Conservation (phyloP, 2,329 filamentous ascomycete species). For the Orbilia quercus region DNA sequence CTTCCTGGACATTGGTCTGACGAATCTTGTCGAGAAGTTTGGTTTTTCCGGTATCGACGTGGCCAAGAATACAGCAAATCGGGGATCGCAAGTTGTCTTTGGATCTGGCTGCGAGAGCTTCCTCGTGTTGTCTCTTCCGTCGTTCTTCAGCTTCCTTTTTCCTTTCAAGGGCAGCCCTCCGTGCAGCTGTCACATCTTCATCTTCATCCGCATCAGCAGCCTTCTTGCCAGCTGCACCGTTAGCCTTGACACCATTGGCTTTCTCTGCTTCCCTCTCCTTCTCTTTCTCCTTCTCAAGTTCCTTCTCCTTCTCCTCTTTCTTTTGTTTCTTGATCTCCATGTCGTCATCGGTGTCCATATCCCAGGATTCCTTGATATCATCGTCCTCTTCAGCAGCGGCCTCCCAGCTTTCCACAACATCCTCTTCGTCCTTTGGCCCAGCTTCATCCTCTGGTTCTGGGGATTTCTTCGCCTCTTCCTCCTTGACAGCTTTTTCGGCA, state of each 20-base stretch:
- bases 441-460: slow-evolving; percentile 66
- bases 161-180: slow-evolving; percentile 77
- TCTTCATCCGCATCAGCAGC: slow-evolving; percentile 68
- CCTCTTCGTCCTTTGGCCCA: slow-evolving; percentile 70
- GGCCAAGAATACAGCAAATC: slow-evolving; percentile 99
- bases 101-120: slow-evolving; percentile 87
- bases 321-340: slow-evolving; percentile 60
- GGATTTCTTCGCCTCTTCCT: slow-evolving; percentile 80
- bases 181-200: slow-evolving; percentile 78
- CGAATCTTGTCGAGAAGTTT: slow-evolving; percentile 98
- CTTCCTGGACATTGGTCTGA: slow-evolving; percentile 98
- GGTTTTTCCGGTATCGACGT: slow-evolving; percentile 99
- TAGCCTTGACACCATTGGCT: slow-evolving; percentile 57
- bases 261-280: slow-evolving; percentile 11
- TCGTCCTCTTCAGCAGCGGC: slow-evolving; percentile 75
- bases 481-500: slow-evolving; percentile 43
- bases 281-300: slow-evolving; percentile 49
- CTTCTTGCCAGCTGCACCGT: slow-evolving; percentile 61
- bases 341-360: slow-evolving; percentile 83
- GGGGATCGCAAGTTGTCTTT: slow-evolving; percentile 95
- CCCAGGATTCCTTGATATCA: slow-evolving; percentile 93
- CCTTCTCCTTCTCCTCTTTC: slow-evolving; percentile 58
- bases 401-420: slow-evolving; percentile 81
- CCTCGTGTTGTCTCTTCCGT: slow-evolving; percentile 88
- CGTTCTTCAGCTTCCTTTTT: slow-evolving; percentile 91